These are phyloP conservation scores for Jackrogersella multiformis DNA, from an alignment of 495 filamentous ascomycete genomes.

Conservation along the genomic window DNA sequence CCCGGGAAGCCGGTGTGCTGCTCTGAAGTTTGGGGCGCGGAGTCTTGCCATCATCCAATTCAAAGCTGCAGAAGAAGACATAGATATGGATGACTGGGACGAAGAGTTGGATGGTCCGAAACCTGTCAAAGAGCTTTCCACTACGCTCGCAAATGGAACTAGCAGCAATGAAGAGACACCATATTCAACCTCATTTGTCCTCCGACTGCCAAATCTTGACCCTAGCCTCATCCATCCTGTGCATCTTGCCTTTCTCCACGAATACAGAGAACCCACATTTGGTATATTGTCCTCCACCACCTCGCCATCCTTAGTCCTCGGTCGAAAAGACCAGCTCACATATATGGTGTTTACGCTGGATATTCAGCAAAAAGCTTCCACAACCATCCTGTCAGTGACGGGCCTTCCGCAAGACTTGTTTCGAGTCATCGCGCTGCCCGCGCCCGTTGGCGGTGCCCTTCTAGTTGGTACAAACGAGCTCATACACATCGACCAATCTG, in stretches of 20 bases:
- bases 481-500: constrained; percentile 95
- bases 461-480: constrained; percentile 89
- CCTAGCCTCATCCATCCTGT: constrained; percentile 85
- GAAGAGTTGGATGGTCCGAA: constrained; percentile 73
- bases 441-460: constrained; percentile 86
- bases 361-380: constrained; percentile 91
- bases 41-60: constrained; percentile 96
- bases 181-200: constrained; percentile 89
- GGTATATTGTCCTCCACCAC: constrained; percentile 85
- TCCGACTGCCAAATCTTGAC: constrained; percentile 86
- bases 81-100: constrained; percentile 87
- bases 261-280: constrained; percentile 97
- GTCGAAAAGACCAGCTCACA: constrained; percentile 82
- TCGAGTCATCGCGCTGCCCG: constrained; percentile 81
- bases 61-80: constrained; percentile 87
- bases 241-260: constrained; percentile 91
- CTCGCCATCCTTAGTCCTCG: constrained; percentile 76
- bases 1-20: constrained; percentile 90
- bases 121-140: constrained; percentile 54
- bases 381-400: constrained; percentile 84
- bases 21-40: constrained; percentile 86
- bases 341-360: constrained; percentile 97
- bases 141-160: constrained; percentile 63
- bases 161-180: constrained; percentile 71
- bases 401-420: constrained; percentile 90